These are phyloP conservation scores for Fraxinus paxiana DNA, from an alignment of 305 asterid species.

Conservation along the genomic window DNA sequence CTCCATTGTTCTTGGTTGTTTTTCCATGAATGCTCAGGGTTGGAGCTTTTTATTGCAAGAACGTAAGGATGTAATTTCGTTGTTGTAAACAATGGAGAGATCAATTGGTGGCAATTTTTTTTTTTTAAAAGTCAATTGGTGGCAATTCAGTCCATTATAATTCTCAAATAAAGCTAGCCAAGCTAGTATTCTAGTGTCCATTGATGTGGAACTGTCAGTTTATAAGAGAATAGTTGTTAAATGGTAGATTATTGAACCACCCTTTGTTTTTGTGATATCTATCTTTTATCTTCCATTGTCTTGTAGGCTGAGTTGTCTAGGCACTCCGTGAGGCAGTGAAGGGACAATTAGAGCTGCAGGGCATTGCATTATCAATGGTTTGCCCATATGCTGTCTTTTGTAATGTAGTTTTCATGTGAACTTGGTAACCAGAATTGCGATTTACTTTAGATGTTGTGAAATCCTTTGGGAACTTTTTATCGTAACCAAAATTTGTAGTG, in stretches of 20 bases:
- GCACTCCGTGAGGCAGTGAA: conserved; percentile 27
- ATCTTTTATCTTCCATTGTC: conserved; percentile 1
- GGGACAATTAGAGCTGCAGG: conserved; percentile 23
- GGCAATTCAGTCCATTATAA: not conserved
- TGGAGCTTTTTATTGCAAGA: not conserved
- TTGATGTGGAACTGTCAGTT: not conserved
- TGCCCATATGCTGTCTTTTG: not conserved
- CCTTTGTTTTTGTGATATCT: not conserved
- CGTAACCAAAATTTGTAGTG: not conserved
- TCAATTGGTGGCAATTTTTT: not conserved
- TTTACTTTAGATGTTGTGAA: not conserved
- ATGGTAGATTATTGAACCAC: not conserved
- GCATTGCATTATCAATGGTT: not conserved
- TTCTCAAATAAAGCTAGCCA: not conserved
- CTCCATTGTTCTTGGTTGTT: not conserved
- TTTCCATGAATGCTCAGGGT: not conserved
- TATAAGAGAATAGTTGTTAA: not conserved
- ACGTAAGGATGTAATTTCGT: not conserved
- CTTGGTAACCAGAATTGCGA: not conserved
- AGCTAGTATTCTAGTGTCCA: not conserved
- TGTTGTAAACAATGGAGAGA: not conserved
- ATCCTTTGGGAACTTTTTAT: not conserved
- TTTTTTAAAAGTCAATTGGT: not conserved
- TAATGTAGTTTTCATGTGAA: not conserved
- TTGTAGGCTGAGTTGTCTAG: conserved; percentile 46